A percentile compares a stretch with the other conserved stretches of the same genome.
These are phyloP conservation scores for Mallotus repandus DNA, from an alignment of 441 rosid genomes.

Conservation along the genomic window DNA sequence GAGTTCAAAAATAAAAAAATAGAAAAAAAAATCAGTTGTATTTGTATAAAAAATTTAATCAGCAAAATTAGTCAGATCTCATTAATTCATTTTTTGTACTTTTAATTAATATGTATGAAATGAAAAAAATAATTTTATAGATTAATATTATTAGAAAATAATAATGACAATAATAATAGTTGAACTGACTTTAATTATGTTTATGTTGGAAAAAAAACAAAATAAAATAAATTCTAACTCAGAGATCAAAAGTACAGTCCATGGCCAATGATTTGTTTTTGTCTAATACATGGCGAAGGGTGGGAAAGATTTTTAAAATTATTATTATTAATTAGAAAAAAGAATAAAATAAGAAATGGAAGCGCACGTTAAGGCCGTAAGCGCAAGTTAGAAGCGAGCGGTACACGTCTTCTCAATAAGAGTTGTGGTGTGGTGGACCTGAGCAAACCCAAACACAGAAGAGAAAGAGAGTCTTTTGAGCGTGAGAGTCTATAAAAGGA, in stretches of 20 bases:
- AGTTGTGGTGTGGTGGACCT: background rate
- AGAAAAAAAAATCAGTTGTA: no score
- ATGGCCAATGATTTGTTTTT: conserved; percentile 8
- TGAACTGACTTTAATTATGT: no score
- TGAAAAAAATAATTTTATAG: no score
- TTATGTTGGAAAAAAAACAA: background rate
- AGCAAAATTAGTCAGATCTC: no score
- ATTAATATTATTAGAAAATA: no score
- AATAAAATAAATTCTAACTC: background rate
- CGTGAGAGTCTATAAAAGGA: background rate
- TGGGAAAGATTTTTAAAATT: background rate
- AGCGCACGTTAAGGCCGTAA: background rate
- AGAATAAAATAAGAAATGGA: background rate
- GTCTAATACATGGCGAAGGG: background rate
- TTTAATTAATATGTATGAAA: no score
- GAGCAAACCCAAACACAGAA: background rate
- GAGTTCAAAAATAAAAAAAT: no score
- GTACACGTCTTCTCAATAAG: background rate
- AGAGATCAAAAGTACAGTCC: background rate
- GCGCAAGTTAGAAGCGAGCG: background rate
- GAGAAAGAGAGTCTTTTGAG: background rate
- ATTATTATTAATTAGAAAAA: no score
- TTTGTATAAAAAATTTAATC: no score
- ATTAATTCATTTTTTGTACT: no score
- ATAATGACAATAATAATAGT: no score